Percentiles rank a stretch among this genome's conserved stretches.
Conservation (phyloP, 805 yeast genomes). For the Wickerhamomyces queroliae region DNA sequence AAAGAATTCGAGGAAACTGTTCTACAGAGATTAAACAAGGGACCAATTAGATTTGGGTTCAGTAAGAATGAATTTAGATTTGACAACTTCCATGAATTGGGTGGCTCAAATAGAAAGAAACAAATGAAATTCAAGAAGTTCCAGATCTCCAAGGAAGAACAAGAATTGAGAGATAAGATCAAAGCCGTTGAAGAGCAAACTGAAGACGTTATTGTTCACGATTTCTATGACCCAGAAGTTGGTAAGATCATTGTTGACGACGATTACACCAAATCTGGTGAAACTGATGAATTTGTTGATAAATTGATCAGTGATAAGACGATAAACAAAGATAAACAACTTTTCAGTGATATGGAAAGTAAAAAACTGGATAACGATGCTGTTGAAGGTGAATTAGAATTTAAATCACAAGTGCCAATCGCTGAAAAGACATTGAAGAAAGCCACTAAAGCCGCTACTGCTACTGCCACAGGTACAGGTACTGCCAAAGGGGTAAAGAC, state of each 20-base stretch:
- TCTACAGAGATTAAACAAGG: constrained; percentile 11
- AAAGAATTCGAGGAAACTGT: constrained; percentile 18
- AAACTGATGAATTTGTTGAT: constrained; percentile 18
- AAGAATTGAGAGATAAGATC: constrained; percentile 1
- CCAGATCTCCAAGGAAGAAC: constrained; percentile 5
- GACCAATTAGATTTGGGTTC: constrained; percentile 16
- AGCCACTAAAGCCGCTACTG: constrained; percentile 7
- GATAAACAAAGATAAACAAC: constrained; percentile 15
- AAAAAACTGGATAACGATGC: constrained; percentile 19
- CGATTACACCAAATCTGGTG: constrained; percentile 11
- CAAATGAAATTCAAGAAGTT: constrained; percentile 18
- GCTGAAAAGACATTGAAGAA: constrained; percentile 17
- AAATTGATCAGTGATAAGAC: constrained; percentile 6
- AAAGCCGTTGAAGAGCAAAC: constrained; percentile 1
- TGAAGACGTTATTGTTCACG: constrained; percentile 1
- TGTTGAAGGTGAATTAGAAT: constrained; percentile 24
- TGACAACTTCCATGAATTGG: constrained; percentile 13
- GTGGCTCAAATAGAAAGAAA: constrained; percentile 12
- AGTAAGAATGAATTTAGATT: constrained; percentile 13
- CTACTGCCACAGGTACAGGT: constrained; percentile 8
- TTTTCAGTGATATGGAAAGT: constrained; percentile 18
- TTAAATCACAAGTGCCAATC: constrained; percentile 16
- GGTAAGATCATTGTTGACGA: constrained; percentile 2
- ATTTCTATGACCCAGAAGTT: constrained; percentile 1
- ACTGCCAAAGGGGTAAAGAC: constrained; percentile 11